These are phyloP conservation scores for Graphium sp. DNA, from an alignment of 2,329 filamentous ascomycete species.

Conservation along the genomic window DNA sequence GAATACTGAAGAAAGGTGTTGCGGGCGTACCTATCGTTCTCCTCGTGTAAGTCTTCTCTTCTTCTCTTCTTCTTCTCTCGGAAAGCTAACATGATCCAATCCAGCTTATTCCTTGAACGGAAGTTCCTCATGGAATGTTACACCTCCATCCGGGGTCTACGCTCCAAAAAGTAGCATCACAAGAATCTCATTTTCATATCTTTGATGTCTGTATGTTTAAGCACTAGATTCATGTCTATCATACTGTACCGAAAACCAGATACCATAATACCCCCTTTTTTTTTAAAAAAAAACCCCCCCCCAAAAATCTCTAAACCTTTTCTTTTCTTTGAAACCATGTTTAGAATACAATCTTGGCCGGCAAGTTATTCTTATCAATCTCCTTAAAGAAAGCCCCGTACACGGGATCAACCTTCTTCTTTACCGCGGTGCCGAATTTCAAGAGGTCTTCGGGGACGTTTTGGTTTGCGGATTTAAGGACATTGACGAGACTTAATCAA, in stretches of 20 bases:
- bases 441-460: constrained; percentile 76
- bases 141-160: constrained; percentile 19
- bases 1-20: constrained; percentile 27
- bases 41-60: constrained; percentile 38
- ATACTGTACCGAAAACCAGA: not conserved
- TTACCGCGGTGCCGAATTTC: constrained; percentile 95
- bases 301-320: not conserved
- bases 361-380: constrained; percentile 64
- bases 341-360: constrained; percentile 81
- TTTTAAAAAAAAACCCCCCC: constrained; percentile 3
- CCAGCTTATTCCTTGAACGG: constrained; percentile 37
- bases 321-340: not conserved
- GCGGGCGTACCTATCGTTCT: constrained; percentile 33
- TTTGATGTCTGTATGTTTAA: no score
- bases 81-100: not conserved
- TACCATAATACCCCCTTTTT: constrained; percentile 1
- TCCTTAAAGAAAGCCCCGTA: constrained; percentile 96
- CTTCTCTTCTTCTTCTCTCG: not conserved
- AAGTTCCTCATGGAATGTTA: constrained; percentile 33
- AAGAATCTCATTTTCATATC: not conserved
- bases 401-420: constrained; percentile 93
- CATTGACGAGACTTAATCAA: constrained; percentile 74
- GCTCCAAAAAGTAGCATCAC: constrained; percentile 12
- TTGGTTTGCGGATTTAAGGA: constrained; percentile 85
- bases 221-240: no score